Base-by-base conservation (phyloP, 306 rosid genomes). In the Abrus pulchellus region DNA sequence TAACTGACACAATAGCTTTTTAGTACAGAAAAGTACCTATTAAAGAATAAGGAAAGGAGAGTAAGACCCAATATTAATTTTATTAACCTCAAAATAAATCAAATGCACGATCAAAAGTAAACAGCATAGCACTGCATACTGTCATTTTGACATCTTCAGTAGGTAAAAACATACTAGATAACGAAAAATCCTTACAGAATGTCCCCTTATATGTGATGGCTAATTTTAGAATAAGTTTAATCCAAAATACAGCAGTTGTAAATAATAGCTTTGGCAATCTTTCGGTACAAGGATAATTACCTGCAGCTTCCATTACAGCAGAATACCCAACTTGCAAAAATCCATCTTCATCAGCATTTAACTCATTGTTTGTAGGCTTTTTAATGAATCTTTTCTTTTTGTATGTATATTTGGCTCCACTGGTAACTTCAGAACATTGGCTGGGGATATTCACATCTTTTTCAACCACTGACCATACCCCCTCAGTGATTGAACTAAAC, bases 381-480 rank as follows among this genome's bases (percentile, higher is more conserved):
- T 79, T 81, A 55, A 75, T 55, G 72, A 79, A 72, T 87, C 85
- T 84, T 83, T 28, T 83, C 83, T 79, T 90, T 72, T 84, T 86
- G 80, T 77, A 52, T 1, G 55, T 28, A 73, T 36, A 73, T 59
- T 20, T 79, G 41, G 34, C 60, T 64, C 69, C 92, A 29, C 2
- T 61, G 48, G 54, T 47, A 75, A 53, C 84, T 62, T 84, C 82
- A 64, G 79, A 83, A 84, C 59, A 74, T 80, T 76, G 83, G 68
- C 59, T 43, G 29, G 69, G 76, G 59, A 48, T 30, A 40, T 85
- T 90, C 56, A 77, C 70, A 43, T 79, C 91, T 83, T 89, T 91
- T 81, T 90, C 94, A 81, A 92, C 72, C 83, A 88, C 75, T 45
- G 97, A 92, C 97, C 97, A 90, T 44, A 86, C 90, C 34, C 98